Evolutionary conservation across 1,284 basidiomycete species (phyloP).

Genomic region (Naganishia liquefaciens): DNA sequence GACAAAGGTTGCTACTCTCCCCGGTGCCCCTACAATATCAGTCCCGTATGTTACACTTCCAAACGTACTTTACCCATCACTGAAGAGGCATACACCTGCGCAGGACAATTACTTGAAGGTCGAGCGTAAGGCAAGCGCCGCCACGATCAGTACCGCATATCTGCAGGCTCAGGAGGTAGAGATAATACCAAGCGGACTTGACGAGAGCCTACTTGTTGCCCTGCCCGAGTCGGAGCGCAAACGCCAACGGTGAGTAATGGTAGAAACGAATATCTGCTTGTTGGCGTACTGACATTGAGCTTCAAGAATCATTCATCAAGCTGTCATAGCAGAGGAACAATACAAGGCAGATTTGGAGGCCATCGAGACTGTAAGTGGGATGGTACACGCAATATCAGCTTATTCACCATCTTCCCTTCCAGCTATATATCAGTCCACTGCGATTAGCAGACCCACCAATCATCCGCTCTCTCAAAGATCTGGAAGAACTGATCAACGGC

Average conservation of each 20-base stretch:
- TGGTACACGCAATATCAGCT: not conserved
- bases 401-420: constrained; percentile 4
- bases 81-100: not conserved
- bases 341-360: constrained; percentile 86
- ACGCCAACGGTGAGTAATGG: constrained; percentile 69
- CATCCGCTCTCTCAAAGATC: constrained; percentile 61
- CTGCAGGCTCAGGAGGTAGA: constrained; percentile 67
- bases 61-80: too few relatives aligned
- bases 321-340: constrained; percentile 85
- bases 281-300: constrained; percentile 10
- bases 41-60: constrained; percentile 33
- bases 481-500: constrained; percentile 79
- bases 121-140: constrained; percentile 13
- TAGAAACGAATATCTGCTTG: too few relatives aligned
- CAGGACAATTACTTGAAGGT: constrained; percentile 24
- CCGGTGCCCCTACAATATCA: constrained; percentile 68
- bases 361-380: constrained; percentile 66
- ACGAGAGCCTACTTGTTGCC: constrained; percentile 65
- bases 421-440: constrained; percentile 78
- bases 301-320: constrained; percentile 82
- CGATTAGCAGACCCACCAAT: constrained; percentile 70
- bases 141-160: constrained; percentile 12
- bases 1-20: constrained; percentile 60
- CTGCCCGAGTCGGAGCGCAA: constrained; percentile 76
- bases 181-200: constrained; percentile 54